A percentile compares a stretch with the other conserved stretches of the same genome.
phyloP scores from a whole-genome alignment of 176 grass and related monocot genomes.

The Triticum urartu region DNA sequence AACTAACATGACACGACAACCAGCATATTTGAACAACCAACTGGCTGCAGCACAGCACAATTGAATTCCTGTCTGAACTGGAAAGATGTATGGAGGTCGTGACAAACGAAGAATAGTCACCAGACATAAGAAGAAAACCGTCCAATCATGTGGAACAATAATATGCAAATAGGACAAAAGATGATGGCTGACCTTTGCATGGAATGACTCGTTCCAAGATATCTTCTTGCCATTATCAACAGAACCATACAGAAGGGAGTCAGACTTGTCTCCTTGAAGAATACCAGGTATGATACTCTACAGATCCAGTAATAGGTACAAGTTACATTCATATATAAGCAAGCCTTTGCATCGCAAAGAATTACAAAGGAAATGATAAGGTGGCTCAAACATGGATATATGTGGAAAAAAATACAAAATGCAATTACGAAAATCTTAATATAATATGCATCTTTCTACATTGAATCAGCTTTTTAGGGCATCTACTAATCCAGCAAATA shows the following conservation, averaged over 20 bases:
- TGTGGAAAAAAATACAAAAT: not conserved
- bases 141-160: not conserved
- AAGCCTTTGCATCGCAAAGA: not conserved
- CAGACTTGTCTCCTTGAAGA: conserved; percentile 98
- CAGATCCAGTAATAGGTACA: conserved; percentile 15
- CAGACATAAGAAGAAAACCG: not conserved
- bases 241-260: conserved; percentile 95
- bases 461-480: not conserved
- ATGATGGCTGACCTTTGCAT: conserved; percentile 67
- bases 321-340: not conserved
- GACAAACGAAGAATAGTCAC: not conserved
- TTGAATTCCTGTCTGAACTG: not conserved
- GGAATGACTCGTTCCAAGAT: conserved; percentile 93
- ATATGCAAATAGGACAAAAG: not conserved
- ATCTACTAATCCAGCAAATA: not conserved
- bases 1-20: not conserved
- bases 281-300: conserved; percentile 99
- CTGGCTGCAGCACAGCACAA: not conserved
- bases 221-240: conserved; percentile 99
- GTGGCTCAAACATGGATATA: conserved; percentile 7
- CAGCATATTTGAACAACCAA: conserved; percentile 13
- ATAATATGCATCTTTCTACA: not conserved
- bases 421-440: not conserved
- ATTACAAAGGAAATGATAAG: not conserved
- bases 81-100: not conserved